These are phyloP conservation scores for Pythium utonaiense DNA, from an alignment of 352 stramenopile genomes.

Conservation along the genomic window DNA sequence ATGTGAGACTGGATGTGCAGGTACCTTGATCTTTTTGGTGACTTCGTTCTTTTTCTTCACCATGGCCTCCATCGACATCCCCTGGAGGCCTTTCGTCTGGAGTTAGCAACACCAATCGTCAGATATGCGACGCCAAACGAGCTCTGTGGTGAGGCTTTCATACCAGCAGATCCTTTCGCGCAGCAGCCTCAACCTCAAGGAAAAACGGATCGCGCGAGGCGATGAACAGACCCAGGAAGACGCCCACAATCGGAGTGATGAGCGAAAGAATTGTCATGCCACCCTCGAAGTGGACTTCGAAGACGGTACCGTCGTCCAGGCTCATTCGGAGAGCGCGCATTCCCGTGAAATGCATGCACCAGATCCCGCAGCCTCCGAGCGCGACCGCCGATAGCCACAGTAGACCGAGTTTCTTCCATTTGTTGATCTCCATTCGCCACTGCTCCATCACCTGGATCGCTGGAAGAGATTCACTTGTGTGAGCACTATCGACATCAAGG, in stretches of 20 bases:
- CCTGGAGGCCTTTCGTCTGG: slow-evolving; percentile 35
- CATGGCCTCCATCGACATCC: slow-evolving; percentile 44
- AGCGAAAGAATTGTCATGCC: slow-evolving; percentile 54
- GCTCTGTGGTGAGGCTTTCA: no score
- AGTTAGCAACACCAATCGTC: background rate
- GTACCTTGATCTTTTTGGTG: slow-evolving; percentile 45
- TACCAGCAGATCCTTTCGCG: slow-evolving; percentile 46
- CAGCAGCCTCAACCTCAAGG: slow-evolving; percentile 53
- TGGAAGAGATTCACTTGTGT: slow-evolving; percentile 6
- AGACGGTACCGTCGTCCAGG: slow-evolving; percentile 35
- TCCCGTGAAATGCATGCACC: slow-evolving; percentile 72
- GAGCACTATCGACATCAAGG: no score
- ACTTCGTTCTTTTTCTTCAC: slow-evolving; percentile 43
- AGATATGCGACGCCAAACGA: slow-evolving; percentile 20
- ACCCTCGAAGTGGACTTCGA: slow-evolving; percentile 53
- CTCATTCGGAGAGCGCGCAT: slow-evolving; percentile 56
- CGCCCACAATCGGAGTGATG: slow-evolving; percentile 45
- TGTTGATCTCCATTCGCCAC: slow-evolving; percentile 41
- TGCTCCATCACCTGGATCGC: slow-evolving; percentile 73
- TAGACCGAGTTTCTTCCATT: slow-evolving; percentile 37
- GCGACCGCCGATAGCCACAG: slow-evolving; percentile 38
- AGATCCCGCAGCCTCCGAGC: slow-evolving; percentile 69
- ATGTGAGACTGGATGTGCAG: no score
- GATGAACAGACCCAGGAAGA: slow-evolving; percentile 59
- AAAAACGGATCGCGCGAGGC: slow-evolving; percentile 64